Evolutionary conservation across 441 rosid species (phyloP).

Genomic region (Pelargonium myrrhifolium): DNA sequence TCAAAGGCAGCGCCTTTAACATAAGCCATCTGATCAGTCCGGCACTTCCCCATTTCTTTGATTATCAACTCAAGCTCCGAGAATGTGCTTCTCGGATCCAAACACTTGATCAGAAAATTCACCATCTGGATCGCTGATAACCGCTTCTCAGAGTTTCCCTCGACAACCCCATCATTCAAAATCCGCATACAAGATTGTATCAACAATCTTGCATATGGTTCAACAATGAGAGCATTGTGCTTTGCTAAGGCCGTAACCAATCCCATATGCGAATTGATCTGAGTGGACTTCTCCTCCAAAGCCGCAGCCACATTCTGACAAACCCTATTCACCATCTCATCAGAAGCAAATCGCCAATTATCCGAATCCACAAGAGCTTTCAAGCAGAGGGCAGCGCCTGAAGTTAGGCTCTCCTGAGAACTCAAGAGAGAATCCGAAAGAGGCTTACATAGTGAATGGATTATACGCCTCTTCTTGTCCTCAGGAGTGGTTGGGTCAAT

Average conservation of each 20-base stretch:
- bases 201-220: constrained; percentile 83
- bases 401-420: constrained; percentile 72
- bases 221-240: constrained; percentile 69
- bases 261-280: constrained; percentile 72
- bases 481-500: constrained; percentile 75
- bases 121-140: constrained; percentile 90
- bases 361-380: constrained; percentile 90
- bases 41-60: constrained; percentile 72
- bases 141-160: constrained; percentile 74
- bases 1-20: constrained; percentile 85
- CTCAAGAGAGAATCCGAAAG: constrained; percentile 71
- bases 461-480: constrained; percentile 62
- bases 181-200: constrained; percentile 71
- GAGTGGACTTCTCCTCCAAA: constrained; percentile 73
- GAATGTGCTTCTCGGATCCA: constrained; percentile 70
- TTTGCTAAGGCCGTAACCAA: constrained; percentile 87
- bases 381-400: constrained; percentile 93
- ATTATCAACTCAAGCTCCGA: constrained; percentile 63
- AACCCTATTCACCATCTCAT: constrained; percentile 72
- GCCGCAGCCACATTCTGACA: constrained; percentile 90
- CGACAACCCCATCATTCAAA: constrained; percentile 49
- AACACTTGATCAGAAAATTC: constrained; percentile 81
- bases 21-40: constrained; percentile 64
- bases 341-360: constrained; percentile 83
- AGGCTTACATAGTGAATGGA: constrained; percentile 78